These are phyloP conservation scores for Blastobotrys robertii DNA, from an alignment of 805 yeast genomes.

Conservation along the genomic window DNA sequence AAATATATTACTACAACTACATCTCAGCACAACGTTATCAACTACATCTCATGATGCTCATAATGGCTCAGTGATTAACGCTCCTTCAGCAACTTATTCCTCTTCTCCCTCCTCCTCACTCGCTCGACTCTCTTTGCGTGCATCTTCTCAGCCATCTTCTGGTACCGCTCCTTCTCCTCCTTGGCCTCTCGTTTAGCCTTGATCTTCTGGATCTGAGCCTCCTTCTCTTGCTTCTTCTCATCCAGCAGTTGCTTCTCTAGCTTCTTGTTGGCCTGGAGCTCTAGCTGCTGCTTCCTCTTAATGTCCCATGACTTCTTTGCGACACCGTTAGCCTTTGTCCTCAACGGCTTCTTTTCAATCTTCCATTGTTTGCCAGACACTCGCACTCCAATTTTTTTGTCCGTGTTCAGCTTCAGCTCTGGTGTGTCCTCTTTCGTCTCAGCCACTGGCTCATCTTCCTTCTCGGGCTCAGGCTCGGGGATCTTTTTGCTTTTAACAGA, in stretches of 20 bases:
- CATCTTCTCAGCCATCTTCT: slow-evolving; percentile 74
- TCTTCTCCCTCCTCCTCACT: slow-evolving; percentile 81
- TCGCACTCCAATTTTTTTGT: slow-evolving; percentile 10
- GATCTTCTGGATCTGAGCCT: slow-evolving; percentile 30
- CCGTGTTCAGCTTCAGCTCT: neutral
- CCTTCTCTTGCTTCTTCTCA: slow-evolving; percentile 58
- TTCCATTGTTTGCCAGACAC: slow-evolving; percentile 32
- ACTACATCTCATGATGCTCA: too few species aligned
- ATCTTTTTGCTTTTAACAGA: too few species aligned
- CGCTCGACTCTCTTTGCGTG: slow-evolving; percentile 88
- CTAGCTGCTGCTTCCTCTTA: slow-evolving; percentile 55
- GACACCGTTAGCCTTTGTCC: slow-evolving; percentile 36
- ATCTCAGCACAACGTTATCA: neutral
- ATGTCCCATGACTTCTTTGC: slow-evolving; percentile 48
- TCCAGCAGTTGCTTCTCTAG: slow-evolving; percentile 64
- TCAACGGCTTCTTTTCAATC: slow-evolving; percentile 26
- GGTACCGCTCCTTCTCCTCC: slow-evolving; percentile 85
- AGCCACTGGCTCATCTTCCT: neutral
- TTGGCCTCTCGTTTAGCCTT: slow-evolving; percentile 71
- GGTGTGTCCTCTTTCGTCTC: neutral
- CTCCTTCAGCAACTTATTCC: slow-evolving; percentile 86
- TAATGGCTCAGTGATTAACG: slow-evolving; percentile 39
- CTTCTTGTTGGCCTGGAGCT: slow-evolving; percentile 57
- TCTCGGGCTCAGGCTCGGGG: neutral
- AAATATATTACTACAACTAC: neutral